These are phyloP conservation scores for Scytalidium sp. DNA, from an alignment of 2,329 filamentous ascomycete genomes.

Conservation along the genomic window DNA sequence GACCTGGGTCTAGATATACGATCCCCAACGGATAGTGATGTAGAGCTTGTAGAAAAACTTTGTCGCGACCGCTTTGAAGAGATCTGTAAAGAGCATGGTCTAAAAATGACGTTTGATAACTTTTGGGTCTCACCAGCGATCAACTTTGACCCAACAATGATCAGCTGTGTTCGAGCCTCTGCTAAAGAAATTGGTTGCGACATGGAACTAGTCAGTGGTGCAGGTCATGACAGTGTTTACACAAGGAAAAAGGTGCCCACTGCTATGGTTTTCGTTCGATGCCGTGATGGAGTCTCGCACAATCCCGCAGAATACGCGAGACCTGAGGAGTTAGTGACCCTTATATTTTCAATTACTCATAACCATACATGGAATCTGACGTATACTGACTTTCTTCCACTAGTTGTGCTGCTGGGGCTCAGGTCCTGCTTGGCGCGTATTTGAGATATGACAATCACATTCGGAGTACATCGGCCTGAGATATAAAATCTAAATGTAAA, in stretches of 20 bases:
- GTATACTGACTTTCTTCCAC: background rate
- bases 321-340: slow-evolving; percentile 11
- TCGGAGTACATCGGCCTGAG: background rate
- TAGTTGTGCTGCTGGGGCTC: slow-evolving; percentile 46
- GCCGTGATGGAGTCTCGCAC: slow-evolving; percentile 23
- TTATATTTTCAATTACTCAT: background rate
- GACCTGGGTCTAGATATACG: slow-evolving; percentile 12
- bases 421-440: slow-evolving; percentile 38
- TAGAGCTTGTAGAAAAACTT: slow-evolving; percentile 10
- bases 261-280: slow-evolving; percentile 28
- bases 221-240: slow-evolving; percentile 27
- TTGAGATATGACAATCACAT: slow-evolving; percentile 27
- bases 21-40: slow-evolving; percentile 9
- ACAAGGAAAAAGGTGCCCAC: slow-evolving; percentile 24
- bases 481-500: too few species aligned
- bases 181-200: slow-evolving; percentile 17
- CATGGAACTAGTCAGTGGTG: slow-evolving; percentile 13
- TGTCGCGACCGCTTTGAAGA: slow-evolving; percentile 10
- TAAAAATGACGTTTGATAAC: slow-evolving; percentile 9
- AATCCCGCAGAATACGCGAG: slow-evolving; percentile 17
- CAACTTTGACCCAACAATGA: slow-evolving; percentile 18
- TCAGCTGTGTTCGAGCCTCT: slow-evolving; percentile 15
- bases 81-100: slow-evolving; percentile 14
- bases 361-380: background rate
- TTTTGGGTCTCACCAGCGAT: slow-evolving; percentile 16